These are phyloP conservation scores for Xylaria telfairii DNA, from an alignment of 495 filamentous ascomycete genomes.

Conservation along the genomic window DNA sequence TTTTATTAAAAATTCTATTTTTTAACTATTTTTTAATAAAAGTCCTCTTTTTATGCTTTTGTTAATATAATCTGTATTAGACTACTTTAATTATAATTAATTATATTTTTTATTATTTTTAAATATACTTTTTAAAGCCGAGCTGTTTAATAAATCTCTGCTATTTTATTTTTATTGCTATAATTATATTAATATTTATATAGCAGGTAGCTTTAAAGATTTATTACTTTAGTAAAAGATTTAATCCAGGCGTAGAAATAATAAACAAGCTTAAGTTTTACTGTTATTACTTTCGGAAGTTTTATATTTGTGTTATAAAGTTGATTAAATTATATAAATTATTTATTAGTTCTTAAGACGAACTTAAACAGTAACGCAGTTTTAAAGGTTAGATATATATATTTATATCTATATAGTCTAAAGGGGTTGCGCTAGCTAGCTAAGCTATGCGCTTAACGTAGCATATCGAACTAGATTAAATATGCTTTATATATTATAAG, in stretches of 20 bases:
- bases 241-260: neutral
- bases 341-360: too few relatives aligned
- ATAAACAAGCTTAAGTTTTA: neutral
- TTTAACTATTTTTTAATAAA: neutral
- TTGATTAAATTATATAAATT: neutral
- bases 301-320: neutral
- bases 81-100: neutral
- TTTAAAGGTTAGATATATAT: neutral
- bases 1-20: neutral
- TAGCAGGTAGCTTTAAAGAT: neutral
- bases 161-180: neutral
- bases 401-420: neutral
- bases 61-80: neutral
- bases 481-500: neutral
- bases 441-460: neutral
- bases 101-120: neutral
- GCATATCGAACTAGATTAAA: neutral
- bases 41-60: neutral
- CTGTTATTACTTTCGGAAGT: neutral
- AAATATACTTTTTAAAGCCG: neutral
- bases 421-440: neutral
- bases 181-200: conserved; percentile 5
- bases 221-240: neutral
- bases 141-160: neutral
- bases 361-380: neutral